A percentile compares a stretch with the other conserved stretches of the same genome.
These are phyloP conservation scores for Coemansia sp. DNA, from an alignment of 192 early-diverging fungal genomes.

Conservation along the genomic window DNA sequence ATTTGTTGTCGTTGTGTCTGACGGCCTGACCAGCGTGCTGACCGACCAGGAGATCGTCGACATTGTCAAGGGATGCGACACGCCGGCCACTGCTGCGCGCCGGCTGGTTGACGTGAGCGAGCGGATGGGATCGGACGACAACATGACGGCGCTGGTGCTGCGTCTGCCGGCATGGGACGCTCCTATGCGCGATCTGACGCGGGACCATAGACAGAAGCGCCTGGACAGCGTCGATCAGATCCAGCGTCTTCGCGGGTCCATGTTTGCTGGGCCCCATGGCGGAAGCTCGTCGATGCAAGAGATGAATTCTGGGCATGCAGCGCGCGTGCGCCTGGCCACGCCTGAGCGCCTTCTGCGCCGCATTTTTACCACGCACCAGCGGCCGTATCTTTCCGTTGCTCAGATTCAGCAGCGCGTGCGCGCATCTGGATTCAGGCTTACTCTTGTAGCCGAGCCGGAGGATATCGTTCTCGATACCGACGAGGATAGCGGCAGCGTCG, in stretches of 20 bases:
- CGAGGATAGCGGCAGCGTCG: slow-evolving; percentile 51
- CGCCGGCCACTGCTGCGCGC: slow-evolving; percentile 59
- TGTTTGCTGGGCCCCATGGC: slow-evolving; percentile 41
- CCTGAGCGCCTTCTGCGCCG: slow-evolving; percentile 51
- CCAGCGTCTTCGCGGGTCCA: slow-evolving; percentile 47
- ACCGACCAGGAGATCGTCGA: slow-evolving; percentile 76
- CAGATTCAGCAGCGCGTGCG: slow-evolving; percentile 53
- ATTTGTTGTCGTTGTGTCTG: slow-evolving; percentile 68
- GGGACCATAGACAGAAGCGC: slow-evolving; percentile 60
- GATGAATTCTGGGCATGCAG: not conserved
- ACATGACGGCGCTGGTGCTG: slow-evolving; percentile 68
- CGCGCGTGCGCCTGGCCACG: slow-evolving; percentile 20
- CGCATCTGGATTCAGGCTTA: slow-evolving; percentile 43
- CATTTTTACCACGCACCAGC: slow-evolving; percentile 53
- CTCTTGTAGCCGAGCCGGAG: slow-evolving; percentile 43
- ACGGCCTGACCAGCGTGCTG: slow-evolving; percentile 70
- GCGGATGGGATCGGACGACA: slow-evolving; percentile 69
- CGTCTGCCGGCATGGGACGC: slow-evolving; percentile 70
- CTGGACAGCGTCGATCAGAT: slow-evolving; percentile 59
- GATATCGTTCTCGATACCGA: slow-evolving; percentile 45
- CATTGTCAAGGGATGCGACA: slow-evolving; percentile 62
- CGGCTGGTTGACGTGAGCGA: slow-evolving; percentile 64
- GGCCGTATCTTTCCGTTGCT: slow-evolving; percentile 38
- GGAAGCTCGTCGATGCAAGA: slow-evolving; percentile 29
- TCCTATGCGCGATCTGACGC: slow-evolving; percentile 66